A percentile compares a stretch with the other conserved stretches of the same genome.
Evolutionary conservation across 1,139 yeast genomes (phyloP).

Genomic region (Saccharomyces hybrid): DNA sequence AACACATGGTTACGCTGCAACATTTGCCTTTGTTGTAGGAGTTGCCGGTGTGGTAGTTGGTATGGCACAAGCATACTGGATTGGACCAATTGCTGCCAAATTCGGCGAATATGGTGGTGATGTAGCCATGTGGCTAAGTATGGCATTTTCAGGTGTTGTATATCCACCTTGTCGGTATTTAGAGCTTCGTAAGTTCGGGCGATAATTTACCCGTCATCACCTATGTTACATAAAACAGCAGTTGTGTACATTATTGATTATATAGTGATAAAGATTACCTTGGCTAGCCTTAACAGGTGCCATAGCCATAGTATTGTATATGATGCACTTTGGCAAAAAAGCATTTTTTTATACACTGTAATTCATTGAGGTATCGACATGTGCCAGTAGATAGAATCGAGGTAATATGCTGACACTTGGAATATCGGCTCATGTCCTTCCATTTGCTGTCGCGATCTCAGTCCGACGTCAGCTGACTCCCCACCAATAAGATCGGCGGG

Average conservation of each 20-base stretch:
- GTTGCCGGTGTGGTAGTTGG: conserved; percentile 75
- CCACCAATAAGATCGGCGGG: conserved; percentile 11
- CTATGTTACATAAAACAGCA: too few relatives aligned
- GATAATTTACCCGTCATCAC: too few relatives aligned
- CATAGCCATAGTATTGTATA: too few relatives aligned
- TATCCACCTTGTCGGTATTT: conserved; percentile 58
- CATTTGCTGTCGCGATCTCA: neutral
- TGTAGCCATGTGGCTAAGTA: conserved; percentile 72
- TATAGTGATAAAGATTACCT: too few relatives aligned
- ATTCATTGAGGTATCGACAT: too few relatives aligned
- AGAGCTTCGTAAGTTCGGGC: conserved; percentile 45
- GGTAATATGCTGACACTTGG: neutral
- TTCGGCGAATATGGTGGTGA: conserved; percentile 64
- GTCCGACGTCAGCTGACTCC: conserved; percentile 11
- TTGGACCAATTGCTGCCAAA: conserved; percentile 57
- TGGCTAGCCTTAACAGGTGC: too few relatives aligned
- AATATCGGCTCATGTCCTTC: neutral
- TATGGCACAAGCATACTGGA: conserved; percentile 72
- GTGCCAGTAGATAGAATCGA: too few relatives aligned
- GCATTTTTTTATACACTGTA: too few relatives aligned
- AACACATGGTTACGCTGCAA: conserved; percentile 60
- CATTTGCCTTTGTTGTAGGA: conserved; percentile 51
- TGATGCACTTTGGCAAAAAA: too few relatives aligned
- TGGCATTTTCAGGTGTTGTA: conserved; percentile 59
- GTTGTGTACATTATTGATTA: too few relatives aligned